These are phyloP conservation scores for Leishmania tropica DNA, from an alignment of 208 protist species.

Conservation along the genomic window DNA sequence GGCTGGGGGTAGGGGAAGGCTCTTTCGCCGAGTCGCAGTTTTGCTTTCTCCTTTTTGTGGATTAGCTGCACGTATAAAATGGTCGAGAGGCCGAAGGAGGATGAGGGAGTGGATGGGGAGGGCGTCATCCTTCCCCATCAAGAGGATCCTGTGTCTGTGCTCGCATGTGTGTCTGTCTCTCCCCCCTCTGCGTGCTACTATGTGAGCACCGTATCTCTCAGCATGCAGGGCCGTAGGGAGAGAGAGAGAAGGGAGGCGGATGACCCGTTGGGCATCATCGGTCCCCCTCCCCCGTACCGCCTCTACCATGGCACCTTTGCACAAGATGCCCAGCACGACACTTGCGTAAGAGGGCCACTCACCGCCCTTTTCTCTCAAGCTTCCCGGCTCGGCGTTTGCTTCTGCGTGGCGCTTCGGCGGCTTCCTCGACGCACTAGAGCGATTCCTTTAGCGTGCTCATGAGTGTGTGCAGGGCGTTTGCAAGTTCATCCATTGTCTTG, in stretches of 20 bases:
- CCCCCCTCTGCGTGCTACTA: not conserved
- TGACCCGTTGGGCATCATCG: too few relatives aligned
- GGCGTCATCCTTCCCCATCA: too few relatives aligned
- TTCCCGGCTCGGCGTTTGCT: not conserved
- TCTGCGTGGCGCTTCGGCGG: not conserved
- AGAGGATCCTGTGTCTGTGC: not conserved
- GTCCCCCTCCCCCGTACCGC: not conserved
- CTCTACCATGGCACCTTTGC: too few relatives aligned
- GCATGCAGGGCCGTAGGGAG: not conserved
- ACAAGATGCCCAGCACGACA: not conserved
- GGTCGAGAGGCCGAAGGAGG: not conserved
- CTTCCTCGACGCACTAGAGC: not conserved
- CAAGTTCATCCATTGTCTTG: conserved; percentile 24
- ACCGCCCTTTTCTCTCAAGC: not conserved
- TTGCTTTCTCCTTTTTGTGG: not conserved
- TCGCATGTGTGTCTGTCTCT: not conserved
- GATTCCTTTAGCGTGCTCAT: conserved; percentile 27
- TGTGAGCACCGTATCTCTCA: not conserved
- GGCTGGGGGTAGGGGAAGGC: not conserved
- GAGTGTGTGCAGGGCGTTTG: conserved; percentile 28
- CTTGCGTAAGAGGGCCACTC: not conserved
- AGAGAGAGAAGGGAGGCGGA: too few relatives aligned
- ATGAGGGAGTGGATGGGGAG: not conserved
- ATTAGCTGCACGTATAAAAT: not conserved
- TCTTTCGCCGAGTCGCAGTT: not conserved